A percentile compares a stretch with the other conserved stretches of the same genome.
These are phyloP conservation scores for Scleroderma citrinum DNA, from an alignment of 768 basidiomycete genomes.

Conservation along the genomic window DNA sequence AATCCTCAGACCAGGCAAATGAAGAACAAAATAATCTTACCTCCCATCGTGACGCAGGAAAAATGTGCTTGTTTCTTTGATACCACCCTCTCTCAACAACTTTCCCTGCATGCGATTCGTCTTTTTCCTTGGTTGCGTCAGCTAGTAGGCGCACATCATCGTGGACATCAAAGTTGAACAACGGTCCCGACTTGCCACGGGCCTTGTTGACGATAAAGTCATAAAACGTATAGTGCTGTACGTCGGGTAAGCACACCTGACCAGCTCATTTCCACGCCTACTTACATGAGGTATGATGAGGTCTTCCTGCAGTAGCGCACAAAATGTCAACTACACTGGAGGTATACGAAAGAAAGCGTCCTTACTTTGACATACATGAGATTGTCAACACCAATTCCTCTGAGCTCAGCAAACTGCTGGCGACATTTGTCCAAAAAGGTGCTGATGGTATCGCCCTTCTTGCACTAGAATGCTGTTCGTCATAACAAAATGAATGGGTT, in stretches of 20 bases:
- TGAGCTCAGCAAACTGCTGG: constrained; percentile 86
- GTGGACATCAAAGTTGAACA: constrained; percentile 99
- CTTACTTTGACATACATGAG: constrained; percentile 96
- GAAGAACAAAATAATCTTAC: constrained; percentile 39
- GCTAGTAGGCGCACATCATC: constrained; percentile 93
- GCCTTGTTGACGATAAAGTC: constrained; percentile 99
- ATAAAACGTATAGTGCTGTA: constrained; percentile 96
- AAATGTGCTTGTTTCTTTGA: constrained; percentile 94
- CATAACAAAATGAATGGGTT: not conserved
- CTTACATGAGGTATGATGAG: constrained; percentile 93
- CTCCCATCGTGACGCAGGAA: constrained; percentile 97
- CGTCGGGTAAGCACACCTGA: not conserved
- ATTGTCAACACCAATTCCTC: constrained; percentile 89
- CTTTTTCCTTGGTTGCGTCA: constrained; percentile 95
- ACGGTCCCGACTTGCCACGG: constrained; percentile 93
- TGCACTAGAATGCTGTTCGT: constrained; percentile 56
- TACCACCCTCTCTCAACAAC: constrained; percentile 97
- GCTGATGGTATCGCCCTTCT: constrained; percentile 90
- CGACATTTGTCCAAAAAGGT: constrained; percentile 90
- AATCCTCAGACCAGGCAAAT: constrained; percentile 1
- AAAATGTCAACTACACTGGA: constrained; percentile 2
- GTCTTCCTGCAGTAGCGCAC: constrained; percentile 65
- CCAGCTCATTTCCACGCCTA: constrained; percentile 1
- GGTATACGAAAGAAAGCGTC: not conserved
- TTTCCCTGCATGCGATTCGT: constrained; percentile 98